These are phyloP conservation scores for Daldinia caldariorum DNA, from an alignment of 495 filamentous ascomycete species.

Conservation along the genomic window DNA sequence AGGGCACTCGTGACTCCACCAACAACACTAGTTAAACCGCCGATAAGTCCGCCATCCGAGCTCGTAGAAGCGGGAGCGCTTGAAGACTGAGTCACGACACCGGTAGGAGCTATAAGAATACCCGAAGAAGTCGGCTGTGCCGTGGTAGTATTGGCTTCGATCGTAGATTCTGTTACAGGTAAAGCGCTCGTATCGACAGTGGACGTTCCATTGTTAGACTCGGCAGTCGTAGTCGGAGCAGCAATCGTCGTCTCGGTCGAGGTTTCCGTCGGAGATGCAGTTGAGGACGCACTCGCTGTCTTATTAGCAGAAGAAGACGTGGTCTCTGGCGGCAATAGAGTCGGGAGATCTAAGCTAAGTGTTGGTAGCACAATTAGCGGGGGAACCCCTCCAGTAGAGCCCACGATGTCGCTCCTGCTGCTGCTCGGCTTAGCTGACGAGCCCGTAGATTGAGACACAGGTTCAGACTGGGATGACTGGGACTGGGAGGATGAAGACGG, in stretches of 20 bases:
- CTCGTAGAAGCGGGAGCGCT: constrained; percentile 28
- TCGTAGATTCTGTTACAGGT: constrained; percentile 27
- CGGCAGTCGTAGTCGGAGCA: constrained; percentile 22
- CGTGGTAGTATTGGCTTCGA: constrained; percentile 29
- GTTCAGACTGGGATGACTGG: neutral
- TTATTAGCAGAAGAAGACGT: constrained; percentile 32
- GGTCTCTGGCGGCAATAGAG: constrained; percentile 22
- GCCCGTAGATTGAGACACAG: neutral
- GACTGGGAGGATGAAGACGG: constrained; percentile 5
- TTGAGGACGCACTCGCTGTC: constrained; percentile 29
- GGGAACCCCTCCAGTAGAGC: constrained; percentile 26
- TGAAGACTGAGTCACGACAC: constrained; percentile 46
- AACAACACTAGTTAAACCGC: constrained; percentile 31
- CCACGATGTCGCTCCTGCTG: constrained; percentile 7
- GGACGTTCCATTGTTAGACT: constrained; percentile 8
- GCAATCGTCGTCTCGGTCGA: neutral
- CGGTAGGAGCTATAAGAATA: constrained; percentile 50
- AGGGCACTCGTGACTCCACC: constrained; percentile 38
- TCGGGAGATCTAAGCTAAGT: constrained; percentile 30
- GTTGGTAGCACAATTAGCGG: constrained; percentile 41
- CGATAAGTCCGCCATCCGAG: constrained; percentile 34
- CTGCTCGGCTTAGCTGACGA: neutral
- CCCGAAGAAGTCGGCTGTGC: constrained; percentile 41
- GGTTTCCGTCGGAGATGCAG: constrained; percentile 9
- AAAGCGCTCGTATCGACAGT: constrained; percentile 11